Base-by-base conservation (phyloP, 2,329 filamentous ascomycete genomes). In the Microdochium trichocladiopsis region DNA sequence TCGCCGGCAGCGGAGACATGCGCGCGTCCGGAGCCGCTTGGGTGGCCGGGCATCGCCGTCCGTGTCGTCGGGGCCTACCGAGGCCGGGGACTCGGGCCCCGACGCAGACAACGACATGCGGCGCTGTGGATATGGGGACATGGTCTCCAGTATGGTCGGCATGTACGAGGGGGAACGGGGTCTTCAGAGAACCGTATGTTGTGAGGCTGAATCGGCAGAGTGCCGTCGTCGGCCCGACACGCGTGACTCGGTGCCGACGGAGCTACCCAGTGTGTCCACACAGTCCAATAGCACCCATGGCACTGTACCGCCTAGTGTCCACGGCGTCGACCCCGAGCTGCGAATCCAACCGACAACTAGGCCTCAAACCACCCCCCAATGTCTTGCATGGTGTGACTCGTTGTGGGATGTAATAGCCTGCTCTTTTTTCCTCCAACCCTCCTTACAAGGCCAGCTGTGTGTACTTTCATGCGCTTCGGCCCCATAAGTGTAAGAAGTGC, bases 241-340 rank as follows among this genome's bases (percentile, higher is more conserved):
- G 60, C 69, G 2, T 50, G 68, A 2, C 58, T 69, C 14, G 66
- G 66, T 8, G 63, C 65, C 1, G 67, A 69, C 22, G 67, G 67
- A 3, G 67, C 66, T 0, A 66, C 64, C 5, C 67, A 64, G 1
- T 69, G 67, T 66, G 62, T 69, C 0, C 59, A 66, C 3, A 55
- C 28, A 33, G 28, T 33, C 28, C 14, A 8, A 14, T 33, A 33
- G 28, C 28, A 33, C 28, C 28, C 28, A 14, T 33, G 14, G 28
- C 28, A 33, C 28, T 33, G 28, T 33, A 8, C 8, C 28, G 8
- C 28, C 28, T 14, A 14, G 28, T 33, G 8, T 33, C 14, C 28
- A 33, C 28, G 28, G 14, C 28, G 28, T 33, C 28, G 28, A 33
- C 28, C 28, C 28, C 8, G 28, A 14, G 28, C 28, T 33, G 28